Conservation (phyloP, 345 rosid genomes). For the Eutrema japonicum region DNA sequence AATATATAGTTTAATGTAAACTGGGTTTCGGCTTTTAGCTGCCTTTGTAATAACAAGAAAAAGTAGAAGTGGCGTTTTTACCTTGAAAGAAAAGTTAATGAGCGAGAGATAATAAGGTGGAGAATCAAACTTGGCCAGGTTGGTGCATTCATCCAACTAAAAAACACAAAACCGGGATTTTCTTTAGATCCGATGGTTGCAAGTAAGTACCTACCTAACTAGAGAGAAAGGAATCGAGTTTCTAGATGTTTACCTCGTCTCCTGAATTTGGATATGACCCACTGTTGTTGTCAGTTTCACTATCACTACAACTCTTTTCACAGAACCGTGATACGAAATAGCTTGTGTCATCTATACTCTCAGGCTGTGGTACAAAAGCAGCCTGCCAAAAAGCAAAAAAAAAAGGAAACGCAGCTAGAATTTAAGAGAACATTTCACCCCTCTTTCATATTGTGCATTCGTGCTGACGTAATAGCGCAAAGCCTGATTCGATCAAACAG, state of each 20-base stretch:
- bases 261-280: constrained; percentile 51
- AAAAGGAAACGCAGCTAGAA: not conserved
- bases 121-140: constrained; percentile 58
- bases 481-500: not conserved
- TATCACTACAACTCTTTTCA: constrained; percentile 49
- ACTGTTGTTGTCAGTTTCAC: constrained; percentile 44
- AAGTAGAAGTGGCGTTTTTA: constrained; percentile 32
- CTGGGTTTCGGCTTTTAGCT: not conserved
- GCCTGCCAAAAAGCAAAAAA: constrained; percentile 50
- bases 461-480: not conserved
- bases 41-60: not conserved
- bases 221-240: not conserved
- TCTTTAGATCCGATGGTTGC: constrained; percentile 1
- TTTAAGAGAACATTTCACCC: not conserved
- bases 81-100: constrained; percentile 86
- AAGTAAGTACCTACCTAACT: not conserved
- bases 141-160: constrained; percentile 73
- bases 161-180: constrained; percentile 15
- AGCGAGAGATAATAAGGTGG: constrained; percentile 62
- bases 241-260: constrained; percentile 57
- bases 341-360: constrained; percentile 73
- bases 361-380: constrained; percentile 74
- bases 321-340: constrained; percentile 69
- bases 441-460: not conserved
- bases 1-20: not conserved